phyloP scores from a whole-genome alignment of 352 stramenopile species.

The Phytopythium aichiense region DNA sequence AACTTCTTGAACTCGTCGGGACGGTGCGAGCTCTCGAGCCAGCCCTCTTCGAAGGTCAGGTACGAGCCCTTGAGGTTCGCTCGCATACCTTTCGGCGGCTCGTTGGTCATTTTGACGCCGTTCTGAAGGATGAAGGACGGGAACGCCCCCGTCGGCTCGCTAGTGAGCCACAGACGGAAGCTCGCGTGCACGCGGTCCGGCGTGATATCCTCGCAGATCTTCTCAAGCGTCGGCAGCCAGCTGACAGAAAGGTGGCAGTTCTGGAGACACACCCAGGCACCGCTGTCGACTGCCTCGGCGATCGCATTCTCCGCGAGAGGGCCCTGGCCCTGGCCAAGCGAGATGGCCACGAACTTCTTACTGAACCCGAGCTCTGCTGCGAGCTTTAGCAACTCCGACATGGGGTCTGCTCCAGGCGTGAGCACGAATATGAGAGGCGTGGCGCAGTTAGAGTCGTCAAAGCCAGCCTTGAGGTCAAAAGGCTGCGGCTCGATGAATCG shows the following conservation, averaged over 20 bases:
- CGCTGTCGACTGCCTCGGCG: constrained; percentile 90
- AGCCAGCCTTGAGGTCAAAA: constrained; percentile 92
- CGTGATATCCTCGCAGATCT: constrained; percentile 93
- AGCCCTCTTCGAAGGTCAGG: constrained; percentile 71
- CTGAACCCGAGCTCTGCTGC: constrained; percentile 89
- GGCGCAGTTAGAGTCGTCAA: constrained; percentile 91
- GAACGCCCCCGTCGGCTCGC: constrained; percentile 90
- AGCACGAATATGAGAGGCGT: constrained; percentile 96
- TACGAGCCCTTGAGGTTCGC: constrained; percentile 93
- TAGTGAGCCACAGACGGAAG: constrained; percentile 95
- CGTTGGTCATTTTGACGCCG: constrained; percentile 95
- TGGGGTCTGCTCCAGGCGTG: constrained; percentile 92
- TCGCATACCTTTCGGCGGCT: constrained; percentile 92
- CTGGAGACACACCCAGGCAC: constrained; percentile 94
- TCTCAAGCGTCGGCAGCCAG: constrained; percentile 94
- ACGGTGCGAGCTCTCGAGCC: constrained; percentile 61
- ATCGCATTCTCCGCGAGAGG: constrained; percentile 91
- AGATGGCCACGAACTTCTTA: constrained; percentile 93
- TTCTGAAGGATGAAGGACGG: constrained; percentile 93
- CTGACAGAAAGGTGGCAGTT: constrained; percentile 95
- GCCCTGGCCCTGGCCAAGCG: constrained; percentile 92
- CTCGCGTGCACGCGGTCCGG: constrained; percentile 88
- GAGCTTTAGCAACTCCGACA: constrained; percentile 92
- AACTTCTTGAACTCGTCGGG: constrained; percentile 79
- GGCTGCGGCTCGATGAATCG: constrained; percentile 92